Evolutionary conservation across 352 stramenopile species (phyloP), one percentile per base, ranked within the genome.

Genomic region (Phytopythium litorale): DNA sequence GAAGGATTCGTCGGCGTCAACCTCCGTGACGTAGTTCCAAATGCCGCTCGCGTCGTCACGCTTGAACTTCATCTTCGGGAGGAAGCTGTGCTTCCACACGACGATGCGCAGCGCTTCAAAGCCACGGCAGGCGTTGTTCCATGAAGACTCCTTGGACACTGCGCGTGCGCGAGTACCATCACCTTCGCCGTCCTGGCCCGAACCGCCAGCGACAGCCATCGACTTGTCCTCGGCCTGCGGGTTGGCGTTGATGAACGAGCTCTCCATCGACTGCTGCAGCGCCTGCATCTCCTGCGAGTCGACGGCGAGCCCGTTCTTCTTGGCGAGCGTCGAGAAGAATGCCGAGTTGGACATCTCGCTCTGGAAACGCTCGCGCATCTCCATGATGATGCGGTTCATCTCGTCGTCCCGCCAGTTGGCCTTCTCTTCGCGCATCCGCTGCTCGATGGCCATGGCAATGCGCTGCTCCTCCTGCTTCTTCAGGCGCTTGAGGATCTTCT

Each of bases 371-470:
- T 92, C 84, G 38, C 86, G 81, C 82, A 95, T 92, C 65, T 95
- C 84, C 76, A 92, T 91, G 62, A 92, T 92, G 60, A 95, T 95
- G 53, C 84, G 84, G 70, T 95, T 95, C 86, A 95, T 95, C 67
- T 95, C 86, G 48, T 91, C 86, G 62, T 95, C 86, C 42, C 80
- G 81, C 86, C 86, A 95, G 55, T 85, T 91, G n/a, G 86, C 86
- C 62, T 95, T 95, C 42, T 91, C 82, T 35, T 80, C 77, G 37
- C 73, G 71, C 86, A 95, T 95, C 42, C 86, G 86, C 46, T 83
- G 65, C 72, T 95, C 86, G 42, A 95, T 95, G 23, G 86, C 86
- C 57, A 83, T 75, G 13, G 86, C 81, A 54, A 95, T 95, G 43
- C 86, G 84, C 56, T 79, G 84, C 67, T 95, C 86, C 60, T 95